These are phyloP conservation scores for Phytopythium boreale DNA, from an alignment of 352 stramenopile species.

Conservation along the genomic window DNA sequence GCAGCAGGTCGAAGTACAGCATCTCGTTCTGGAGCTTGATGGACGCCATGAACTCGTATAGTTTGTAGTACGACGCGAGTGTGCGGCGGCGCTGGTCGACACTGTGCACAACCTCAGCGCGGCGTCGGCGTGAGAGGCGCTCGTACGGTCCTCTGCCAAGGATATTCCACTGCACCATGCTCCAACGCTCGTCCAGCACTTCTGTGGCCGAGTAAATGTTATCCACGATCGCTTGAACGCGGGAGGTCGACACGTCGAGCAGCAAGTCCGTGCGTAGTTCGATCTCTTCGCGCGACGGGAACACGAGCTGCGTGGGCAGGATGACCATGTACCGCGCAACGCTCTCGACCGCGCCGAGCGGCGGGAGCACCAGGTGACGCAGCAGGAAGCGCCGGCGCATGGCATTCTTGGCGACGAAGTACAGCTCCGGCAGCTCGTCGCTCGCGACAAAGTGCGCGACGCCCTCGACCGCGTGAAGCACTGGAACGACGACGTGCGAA, in stretches of 20 bases:
- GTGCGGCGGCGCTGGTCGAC: conserved; percentile 70
- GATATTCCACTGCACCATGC: conserved; percentile 88
- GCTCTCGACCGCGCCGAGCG: conserved; percentile 60
- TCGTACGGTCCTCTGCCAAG: conserved; percentile 74
- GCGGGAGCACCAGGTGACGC: conserved; percentile 62
- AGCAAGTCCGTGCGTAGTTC: conserved; percentile 75
- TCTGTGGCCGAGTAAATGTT: conserved; percentile 83
- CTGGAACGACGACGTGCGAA: conserved; percentile 50
- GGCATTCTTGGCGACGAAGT: conserved; percentile 82
- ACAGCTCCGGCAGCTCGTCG: conserved; percentile 80
- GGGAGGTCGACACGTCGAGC: conserved; percentile 66
- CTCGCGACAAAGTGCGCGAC: conserved; percentile 78
- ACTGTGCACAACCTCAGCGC: conserved; percentile 63
- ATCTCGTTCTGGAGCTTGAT: conserved; percentile 87
- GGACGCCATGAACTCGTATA: conserved; percentile 82
- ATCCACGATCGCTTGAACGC: conserved; percentile 71
- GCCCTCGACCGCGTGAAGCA: conserved; percentile 66
- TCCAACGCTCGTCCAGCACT: conserved; percentile 79
- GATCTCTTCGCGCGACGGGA: conserved; percentile 75
- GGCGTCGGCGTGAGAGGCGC: conserved; percentile 54
- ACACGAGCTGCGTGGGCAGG: conserved; percentile 71
- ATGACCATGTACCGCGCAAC: conserved; percentile 76
- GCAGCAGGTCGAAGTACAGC: conserved; percentile 66
- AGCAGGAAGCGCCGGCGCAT: conserved; percentile 69
- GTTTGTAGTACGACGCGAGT: conserved; percentile 72